phyloP scores from a whole-genome alignment of 495 filamentous ascomycete species.

The Neurospora discreta region DNA sequence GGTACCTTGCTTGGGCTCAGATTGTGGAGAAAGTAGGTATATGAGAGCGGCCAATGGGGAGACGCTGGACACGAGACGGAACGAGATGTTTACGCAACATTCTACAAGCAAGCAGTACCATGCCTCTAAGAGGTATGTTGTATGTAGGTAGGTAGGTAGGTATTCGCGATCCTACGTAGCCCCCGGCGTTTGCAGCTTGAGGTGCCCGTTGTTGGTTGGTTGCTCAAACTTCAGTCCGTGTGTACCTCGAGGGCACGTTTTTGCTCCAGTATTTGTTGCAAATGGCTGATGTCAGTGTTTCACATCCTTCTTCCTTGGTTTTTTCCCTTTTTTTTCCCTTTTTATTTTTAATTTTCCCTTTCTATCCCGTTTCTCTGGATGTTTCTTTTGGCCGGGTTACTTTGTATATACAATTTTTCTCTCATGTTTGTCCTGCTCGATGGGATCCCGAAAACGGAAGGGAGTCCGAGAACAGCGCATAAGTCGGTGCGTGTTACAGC shows the following conservation, averaged over 20 bases:
- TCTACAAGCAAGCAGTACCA: not conserved
- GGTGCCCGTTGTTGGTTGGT: too few species aligned
- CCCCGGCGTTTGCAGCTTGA: not conserved
- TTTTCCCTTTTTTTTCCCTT: not conserved
- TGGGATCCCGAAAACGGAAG: not conserved
- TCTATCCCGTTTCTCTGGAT: too few species aligned
- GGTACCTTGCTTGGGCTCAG: not conserved
- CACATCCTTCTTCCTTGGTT: not conserved
- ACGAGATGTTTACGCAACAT: not conserved
- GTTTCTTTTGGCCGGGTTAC: not conserved
- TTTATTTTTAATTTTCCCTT: not conserved
- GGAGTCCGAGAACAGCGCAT: not conserved
- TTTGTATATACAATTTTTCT: not conserved
- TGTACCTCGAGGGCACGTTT: not conserved
- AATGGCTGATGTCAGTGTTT: not conserved
- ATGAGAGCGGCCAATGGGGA: not conserved
- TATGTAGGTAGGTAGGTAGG: too few species aligned
- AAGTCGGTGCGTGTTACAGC: not conserved
- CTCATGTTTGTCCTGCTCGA: not conserved
- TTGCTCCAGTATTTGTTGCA: not conserved
- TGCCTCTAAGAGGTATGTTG: too few species aligned
- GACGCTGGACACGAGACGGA: not conserved
- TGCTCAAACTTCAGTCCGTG: not conserved
- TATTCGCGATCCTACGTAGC: not conserved
- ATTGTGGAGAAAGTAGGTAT: not conserved